Evolutionary conservation across 805 yeast genomes (phyloP).

Genomic region (Teunomyces panamensis): DNA sequence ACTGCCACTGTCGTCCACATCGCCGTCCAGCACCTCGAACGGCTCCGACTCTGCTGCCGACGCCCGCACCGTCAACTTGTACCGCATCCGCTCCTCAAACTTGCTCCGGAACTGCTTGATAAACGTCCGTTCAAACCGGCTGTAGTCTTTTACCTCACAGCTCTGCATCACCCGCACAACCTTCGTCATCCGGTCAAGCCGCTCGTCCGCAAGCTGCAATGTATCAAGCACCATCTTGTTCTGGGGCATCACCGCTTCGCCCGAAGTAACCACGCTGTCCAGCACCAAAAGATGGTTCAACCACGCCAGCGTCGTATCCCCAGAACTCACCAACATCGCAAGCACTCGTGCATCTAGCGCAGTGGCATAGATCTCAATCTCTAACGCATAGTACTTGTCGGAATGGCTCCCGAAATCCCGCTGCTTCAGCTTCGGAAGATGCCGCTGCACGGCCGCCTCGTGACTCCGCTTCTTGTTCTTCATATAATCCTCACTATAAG

Average conservation of each 20-base stretch:
- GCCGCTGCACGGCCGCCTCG: slow-evolving; percentile 3
- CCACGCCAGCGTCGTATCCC: slow-evolving; percentile 11
- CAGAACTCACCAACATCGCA: slow-evolving; percentile 8
- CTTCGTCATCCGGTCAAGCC: background rate
- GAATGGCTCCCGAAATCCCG: slow-evolving; percentile 73
- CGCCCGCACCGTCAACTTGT: slow-evolving; percentile 6
- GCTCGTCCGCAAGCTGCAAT: background rate
- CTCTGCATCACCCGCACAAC: slow-evolving; percentile 1
- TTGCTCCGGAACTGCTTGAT: slow-evolving; percentile 5
- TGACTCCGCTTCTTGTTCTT: slow-evolving; percentile 6
- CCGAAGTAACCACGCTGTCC: background rate
- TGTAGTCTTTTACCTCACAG: background rate
- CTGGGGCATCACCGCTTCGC: background rate
- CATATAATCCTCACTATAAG: slow-evolving; percentile 45
- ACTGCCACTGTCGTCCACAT: slow-evolving; percentile 14
- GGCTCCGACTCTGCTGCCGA: background rate
- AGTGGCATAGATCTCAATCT: slow-evolving; percentile 57
- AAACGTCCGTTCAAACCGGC: slow-evolving; percentile 2
- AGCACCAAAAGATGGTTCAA: slow-evolving; percentile 6
- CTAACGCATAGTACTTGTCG: slow-evolving; percentile 63
- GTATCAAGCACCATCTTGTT: background rate
- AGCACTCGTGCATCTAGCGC: slow-evolving; percentile 37
- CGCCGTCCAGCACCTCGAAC: slow-evolving; percentile 2
- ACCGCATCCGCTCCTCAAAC: slow-evolving; percentile 11
- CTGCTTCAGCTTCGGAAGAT: slow-evolving; percentile 48